These are phyloP conservation scores for Coffea canephora DNA, from an alignment of 257 asterid species.

Conservation along the genomic window DNA sequence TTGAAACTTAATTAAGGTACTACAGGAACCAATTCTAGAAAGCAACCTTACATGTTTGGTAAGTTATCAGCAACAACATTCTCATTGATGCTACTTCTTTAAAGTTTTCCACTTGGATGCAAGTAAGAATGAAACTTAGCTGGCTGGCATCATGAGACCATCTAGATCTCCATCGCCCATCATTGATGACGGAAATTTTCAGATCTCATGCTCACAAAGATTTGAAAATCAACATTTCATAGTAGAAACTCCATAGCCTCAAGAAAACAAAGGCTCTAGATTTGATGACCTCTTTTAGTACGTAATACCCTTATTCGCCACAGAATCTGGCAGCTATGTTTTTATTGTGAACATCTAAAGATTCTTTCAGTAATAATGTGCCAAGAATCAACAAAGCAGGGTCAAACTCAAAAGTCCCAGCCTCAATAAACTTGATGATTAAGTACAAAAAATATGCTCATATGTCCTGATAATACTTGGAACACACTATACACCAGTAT, in stretches of 20 bases:
- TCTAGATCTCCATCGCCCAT: neutral
- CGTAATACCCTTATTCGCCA: neutral
- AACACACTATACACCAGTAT: neutral
- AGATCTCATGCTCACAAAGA: neutral
- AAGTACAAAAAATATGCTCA: neutral
- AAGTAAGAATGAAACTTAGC: neutral
- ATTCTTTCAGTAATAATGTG: neutral
- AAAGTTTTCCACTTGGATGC: no score
- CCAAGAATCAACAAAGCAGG: neutral
- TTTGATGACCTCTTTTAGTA: neutral
- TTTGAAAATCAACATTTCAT: neutral
- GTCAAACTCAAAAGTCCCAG: neutral
- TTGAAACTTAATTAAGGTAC: neutral
- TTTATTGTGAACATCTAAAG: neutral
- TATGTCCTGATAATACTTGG: no score
- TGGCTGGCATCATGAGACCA: neutral
- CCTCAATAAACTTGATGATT: no score
- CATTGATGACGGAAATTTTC: neutral
- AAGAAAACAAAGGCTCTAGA: neutral
- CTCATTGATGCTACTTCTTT: neutral
- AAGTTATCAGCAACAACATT: neutral
- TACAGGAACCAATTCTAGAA: no score
- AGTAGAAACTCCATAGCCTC: neutral
- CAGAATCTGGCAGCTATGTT: neutral
- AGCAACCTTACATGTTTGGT: neutral